Evolutionary conservation across 371 early-diverging fungal genomes (phyloP), one percentile per base, ranked within the genome.

Genomic region (Umbelopsis sp.): DNA sequence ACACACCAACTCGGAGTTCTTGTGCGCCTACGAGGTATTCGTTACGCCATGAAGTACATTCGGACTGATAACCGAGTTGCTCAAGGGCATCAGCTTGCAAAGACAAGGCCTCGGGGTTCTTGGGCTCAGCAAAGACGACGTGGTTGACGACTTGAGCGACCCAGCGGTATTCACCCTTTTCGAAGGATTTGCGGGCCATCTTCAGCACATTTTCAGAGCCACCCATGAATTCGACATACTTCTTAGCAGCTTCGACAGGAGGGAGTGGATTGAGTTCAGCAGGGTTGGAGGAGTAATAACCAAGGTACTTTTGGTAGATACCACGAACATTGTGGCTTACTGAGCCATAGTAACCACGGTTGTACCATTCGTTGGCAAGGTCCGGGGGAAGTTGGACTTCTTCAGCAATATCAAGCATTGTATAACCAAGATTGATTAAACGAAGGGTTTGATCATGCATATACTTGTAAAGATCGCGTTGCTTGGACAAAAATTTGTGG

Each of bases 401-500:
- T 0, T 57, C 57, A n/a, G 35, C 57, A 29, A 57, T 57, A 14
- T 57, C 57, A n/a, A 57, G 57, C 18, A 35, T 35, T 1, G 29
- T 29, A 6, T 35, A 57, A 5, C 57, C 57, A 35, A 18, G 57
- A 35, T 57, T 57, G 16, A 57, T 57, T 16, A 57, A 35, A 3
- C 57, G 57, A 3, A 57, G 18, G 6, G 57, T 57, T 35, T 57
- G 57, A 57, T 57, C 57, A 18, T 57, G 57, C 57, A 57, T 35
- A 29, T 57, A 57, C 9, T 57, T 57, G 57, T 57, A 57, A 6
- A 57, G 35, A 35, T 57, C 57, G 1, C 57, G 57, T 35, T 57
- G 57, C 57, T 57, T 57, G 57, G 57, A 57, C 35, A 57, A 18
- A 57, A 57, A 57, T 12, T 57, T 57, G 57, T 35, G 37, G 12